Conservation (phyloP, 2,329 filamentous ascomycete species). For the Talaromyces sp. region DNA sequence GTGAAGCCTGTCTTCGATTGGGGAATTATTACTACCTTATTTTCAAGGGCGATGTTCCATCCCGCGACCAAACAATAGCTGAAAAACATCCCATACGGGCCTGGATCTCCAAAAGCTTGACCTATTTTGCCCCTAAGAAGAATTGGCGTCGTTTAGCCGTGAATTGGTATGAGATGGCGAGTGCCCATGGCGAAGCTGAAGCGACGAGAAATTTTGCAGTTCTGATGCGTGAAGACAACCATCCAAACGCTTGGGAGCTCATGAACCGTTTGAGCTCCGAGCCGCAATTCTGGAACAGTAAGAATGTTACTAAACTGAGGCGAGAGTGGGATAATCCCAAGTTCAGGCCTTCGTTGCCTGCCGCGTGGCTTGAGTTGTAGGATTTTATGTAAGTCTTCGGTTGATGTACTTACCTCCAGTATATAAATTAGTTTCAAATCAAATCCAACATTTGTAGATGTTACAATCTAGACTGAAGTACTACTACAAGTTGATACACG, state of each 20-base stretch:
- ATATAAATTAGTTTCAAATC: background rate
- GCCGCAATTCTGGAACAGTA: slow-evolving; percentile 9
- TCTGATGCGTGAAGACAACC: slow-evolving; percentile 29
- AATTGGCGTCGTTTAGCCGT: slow-evolving; percentile 30
- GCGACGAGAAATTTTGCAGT: slow-evolving; percentile 29
- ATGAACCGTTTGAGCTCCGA: slow-evolving; percentile 13
- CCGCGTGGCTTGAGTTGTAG: slow-evolving; percentile 15
- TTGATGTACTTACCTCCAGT: background rate
- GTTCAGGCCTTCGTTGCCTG: slow-evolving; percentile 10
- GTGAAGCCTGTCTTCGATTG: slow-evolving; percentile 30
- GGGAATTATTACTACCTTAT: slow-evolving; percentile 38
- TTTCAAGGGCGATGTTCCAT: slow-evolving; percentile 25
- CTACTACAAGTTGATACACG: background rate
- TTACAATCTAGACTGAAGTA: background rate
- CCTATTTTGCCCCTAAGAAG: slow-evolving; percentile 19
- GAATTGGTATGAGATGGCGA: slow-evolving; percentile 36
- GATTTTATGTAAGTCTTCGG: background rate
- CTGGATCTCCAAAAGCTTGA: slow-evolving; percentile 15
- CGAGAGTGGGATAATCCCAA: background rate
- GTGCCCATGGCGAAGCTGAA: slow-evolving; percentile 20
- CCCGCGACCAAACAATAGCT: slow-evolving; percentile 21
- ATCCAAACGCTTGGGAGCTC: slow-evolving; percentile 15
- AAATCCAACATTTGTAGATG: background rate
- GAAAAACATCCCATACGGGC: slow-evolving; percentile 7
- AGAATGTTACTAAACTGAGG: slow-evolving; percentile 14